Conservation (phyloP, 1,139 yeast species). For the Candida neerlandica region DNA sequence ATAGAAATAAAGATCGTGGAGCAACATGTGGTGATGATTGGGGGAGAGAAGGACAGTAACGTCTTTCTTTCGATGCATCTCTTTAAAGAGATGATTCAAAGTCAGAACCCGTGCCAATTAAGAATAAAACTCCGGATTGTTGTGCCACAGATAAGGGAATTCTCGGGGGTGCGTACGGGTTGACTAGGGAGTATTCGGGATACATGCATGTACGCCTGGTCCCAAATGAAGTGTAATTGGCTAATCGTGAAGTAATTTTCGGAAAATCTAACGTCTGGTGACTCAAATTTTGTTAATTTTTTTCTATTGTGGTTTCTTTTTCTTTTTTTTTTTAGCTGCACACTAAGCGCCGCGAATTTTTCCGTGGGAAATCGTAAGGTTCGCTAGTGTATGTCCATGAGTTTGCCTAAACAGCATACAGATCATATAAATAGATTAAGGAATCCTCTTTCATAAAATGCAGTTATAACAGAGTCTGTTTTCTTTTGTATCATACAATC, state of each 20-base stretch:
- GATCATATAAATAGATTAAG: conserved; percentile 3
- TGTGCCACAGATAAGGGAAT: background rate
- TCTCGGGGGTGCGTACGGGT: background rate
- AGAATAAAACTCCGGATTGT: background rate
- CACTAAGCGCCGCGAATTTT: background rate
- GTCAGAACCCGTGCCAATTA: background rate
- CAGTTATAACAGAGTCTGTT: background rate
- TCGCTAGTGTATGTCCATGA: conserved; percentile 4
- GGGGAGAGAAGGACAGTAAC: too few relatives aligned
- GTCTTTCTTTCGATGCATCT: too few relatives aligned
- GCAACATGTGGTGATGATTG: background rate
- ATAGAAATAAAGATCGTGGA: too few relatives aligned
- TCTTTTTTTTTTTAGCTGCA: background rate
- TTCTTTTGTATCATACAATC: background rate
- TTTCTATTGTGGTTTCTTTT: conserved; percentile 1
- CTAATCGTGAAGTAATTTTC: background rate
- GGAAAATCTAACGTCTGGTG: conserved; percentile 5
- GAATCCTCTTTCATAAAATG: background rate
- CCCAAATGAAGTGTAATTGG: background rate
- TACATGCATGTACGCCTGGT: background rate
- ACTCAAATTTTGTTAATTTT: background rate
- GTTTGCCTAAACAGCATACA: background rate
- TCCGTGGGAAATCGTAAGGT: background rate
- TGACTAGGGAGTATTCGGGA: background rate
- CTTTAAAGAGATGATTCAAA: conserved; percentile 1